A percentile compares a stretch with the other conserved stretches of the same genome.
These are phyloP conservation scores for Fusarium lateritium DNA, from an alignment of 2,329 filamentous ascomycete species.

Conservation along the genomic window DNA sequence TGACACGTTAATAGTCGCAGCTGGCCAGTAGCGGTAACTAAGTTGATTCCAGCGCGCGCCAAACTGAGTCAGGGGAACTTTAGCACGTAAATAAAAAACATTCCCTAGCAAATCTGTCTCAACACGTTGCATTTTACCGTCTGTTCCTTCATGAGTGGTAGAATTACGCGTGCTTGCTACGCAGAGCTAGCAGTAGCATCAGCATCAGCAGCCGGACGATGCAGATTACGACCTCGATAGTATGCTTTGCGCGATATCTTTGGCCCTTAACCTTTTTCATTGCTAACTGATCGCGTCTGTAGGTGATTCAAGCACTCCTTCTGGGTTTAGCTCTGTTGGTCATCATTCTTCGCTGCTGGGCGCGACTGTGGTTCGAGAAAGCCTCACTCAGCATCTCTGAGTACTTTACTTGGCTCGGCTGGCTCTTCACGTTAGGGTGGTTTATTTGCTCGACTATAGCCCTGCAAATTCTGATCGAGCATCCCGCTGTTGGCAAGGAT, in stretches of 20 bases:
- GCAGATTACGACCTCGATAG: background rate
- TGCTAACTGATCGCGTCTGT: background rate
- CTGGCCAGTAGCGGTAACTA: background rate
- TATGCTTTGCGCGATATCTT: background rate
- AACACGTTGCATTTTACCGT: no score
- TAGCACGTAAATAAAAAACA: background rate
- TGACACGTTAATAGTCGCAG: background rate
- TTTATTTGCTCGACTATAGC: conserved; percentile 13
- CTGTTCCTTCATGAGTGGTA: background rate
- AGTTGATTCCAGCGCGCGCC: background rate
- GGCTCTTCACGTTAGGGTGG: conserved; percentile 13
- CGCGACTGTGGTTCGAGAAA: background rate
- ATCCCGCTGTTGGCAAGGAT: background rate
- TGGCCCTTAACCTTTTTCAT: background rate
- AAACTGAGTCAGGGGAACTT: background rate
- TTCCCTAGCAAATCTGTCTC: background rate
- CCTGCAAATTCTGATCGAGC: background rate
- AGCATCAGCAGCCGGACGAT: background rate
- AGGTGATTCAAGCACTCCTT: conserved; percentile 5
- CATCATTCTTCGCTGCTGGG: conserved; percentile 18
- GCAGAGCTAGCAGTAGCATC: background rate
- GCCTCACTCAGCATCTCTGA: background rate
- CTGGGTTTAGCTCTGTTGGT: background rate
- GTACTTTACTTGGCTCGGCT: conserved; percentile 11
- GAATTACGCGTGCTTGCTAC: background rate